Conservation (phyloP, 176 grass and related monocot genomes). For the Tuctoria greenei region DNA sequence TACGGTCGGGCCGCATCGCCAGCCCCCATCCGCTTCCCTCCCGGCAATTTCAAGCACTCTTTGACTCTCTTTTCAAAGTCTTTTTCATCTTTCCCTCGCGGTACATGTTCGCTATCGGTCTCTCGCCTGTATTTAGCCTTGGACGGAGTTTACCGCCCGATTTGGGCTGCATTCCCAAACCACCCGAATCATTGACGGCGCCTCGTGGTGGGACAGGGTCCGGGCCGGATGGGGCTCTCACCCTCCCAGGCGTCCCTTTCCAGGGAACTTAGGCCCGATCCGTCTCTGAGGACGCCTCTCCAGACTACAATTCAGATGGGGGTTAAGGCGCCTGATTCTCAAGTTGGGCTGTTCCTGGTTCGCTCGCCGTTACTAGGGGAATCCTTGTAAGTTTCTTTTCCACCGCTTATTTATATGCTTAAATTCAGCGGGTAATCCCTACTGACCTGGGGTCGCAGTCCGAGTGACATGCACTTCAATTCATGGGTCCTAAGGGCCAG, state of each 20-base stretch:
- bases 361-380: slow-evolving; percentile 48
- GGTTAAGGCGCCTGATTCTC: too few species aligned
- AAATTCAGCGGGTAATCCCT: too few species aligned
- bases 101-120: slow-evolving; percentile 72
- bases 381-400: slow-evolving; percentile 39
- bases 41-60: slow-evolving; percentile 66
- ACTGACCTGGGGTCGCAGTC: too few species aligned
- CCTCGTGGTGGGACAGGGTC: slow-evolving; percentile 56
- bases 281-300: too few species aligned
- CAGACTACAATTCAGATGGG: too few species aligned
- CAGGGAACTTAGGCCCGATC: too few species aligned
- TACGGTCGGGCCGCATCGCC: slow-evolving; percentile 41
- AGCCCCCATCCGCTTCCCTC: slow-evolving; percentile 68
- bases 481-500: too few species aligned
- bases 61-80: slow-evolving; percentile 83
- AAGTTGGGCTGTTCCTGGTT: slow-evolving; percentile 33
- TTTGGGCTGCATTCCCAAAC: slow-evolving; percentile 62
- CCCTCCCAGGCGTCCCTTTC: too few species aligned
- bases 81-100: slow-evolving; percentile 69
- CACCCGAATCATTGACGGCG: slow-evolving; percentile 51
- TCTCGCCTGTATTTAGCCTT: slow-evolving; percentile 64
- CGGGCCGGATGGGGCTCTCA: too few species aligned
- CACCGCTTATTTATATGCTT: slow-evolving; percentile 19
- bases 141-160: slow-evolving; percentile 58
- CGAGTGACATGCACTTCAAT: too few species aligned